These are phyloP conservation scores for Tuber indicum DNA, from an alignment of 495 filamentous ascomycete genomes.

Conservation along the genomic window DNA sequence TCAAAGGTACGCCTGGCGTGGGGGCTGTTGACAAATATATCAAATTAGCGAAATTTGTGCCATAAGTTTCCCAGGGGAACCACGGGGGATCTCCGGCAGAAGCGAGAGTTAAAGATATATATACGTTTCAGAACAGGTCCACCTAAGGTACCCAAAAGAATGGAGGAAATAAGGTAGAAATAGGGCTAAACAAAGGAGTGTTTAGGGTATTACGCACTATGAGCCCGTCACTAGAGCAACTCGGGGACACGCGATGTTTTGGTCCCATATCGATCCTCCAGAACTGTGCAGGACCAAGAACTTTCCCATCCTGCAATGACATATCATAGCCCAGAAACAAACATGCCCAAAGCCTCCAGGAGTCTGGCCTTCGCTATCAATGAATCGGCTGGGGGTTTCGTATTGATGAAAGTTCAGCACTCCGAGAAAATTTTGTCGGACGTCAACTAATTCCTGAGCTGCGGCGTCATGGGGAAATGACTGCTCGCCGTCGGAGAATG, in stretches of 20 bases:
- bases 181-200: not conserved
- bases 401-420: slow-evolving; percentile 28
- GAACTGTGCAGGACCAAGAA: slow-evolving; percentile 25
- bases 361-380: not conserved
- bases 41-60: slow-evolving; percentile 18
- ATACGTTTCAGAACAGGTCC: not conserved
- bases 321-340: slow-evolving; percentile 31
- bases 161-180: not conserved
- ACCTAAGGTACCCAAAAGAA: too few relatives aligned
- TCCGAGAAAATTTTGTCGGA: slow-evolving; percentile 22
- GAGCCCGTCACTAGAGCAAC: slow-evolving; percentile 19
- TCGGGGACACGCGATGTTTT: slow-evolving; percentile 21
- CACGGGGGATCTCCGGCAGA: not conserved
- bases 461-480: not conserved
- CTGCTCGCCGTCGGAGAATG: not conserved
- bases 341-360: not conserved
- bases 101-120: not conserved
- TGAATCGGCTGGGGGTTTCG: not conserved
- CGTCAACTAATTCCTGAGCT: slow-evolving; percentile 5
- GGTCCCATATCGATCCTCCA: slow-evolving; percentile 21
- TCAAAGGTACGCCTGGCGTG: slow-evolving; percentile 31
- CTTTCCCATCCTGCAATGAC: slow-evolving; percentile 18
- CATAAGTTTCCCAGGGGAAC: not conserved
- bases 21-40: slow-evolving; percentile 7
- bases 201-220: slow-evolving; percentile 15